Evolutionary conservation across 495 filamentous ascomycete genomes (phyloP).

Genomic region (Tuber calosporum): DNA sequence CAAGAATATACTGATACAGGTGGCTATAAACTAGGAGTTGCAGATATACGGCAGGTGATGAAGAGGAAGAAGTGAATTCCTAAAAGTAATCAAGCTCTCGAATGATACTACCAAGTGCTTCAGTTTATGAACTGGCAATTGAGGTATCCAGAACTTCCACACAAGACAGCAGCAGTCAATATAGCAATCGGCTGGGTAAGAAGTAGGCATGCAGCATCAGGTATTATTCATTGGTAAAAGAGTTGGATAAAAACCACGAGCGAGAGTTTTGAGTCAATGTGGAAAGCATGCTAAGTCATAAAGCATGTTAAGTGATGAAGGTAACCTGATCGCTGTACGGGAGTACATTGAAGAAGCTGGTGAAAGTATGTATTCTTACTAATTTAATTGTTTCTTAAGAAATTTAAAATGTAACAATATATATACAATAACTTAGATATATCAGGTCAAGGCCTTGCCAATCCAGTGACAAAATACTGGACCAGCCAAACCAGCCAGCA

Average conservation of each 20-base stretch:
- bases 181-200: neutral
- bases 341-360: too few relatives aligned
- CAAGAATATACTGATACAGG: too few relatives aligned
- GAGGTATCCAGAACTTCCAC: neutral
- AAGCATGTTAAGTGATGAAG: too few relatives aligned
- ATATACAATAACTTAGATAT: neutral
- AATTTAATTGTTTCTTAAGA: neutral
- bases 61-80: too few relatives aligned
- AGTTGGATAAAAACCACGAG: neutral
- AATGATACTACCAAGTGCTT: neutral
- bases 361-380: neutral
- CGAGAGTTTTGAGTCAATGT: neutral
- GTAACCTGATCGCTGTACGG: too few relatives aligned
- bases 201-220: neutral
- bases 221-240: neutral
- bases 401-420: neutral
- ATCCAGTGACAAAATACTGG: neutral
- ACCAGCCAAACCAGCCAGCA: neutral
- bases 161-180: neutral
- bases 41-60: too few relatives aligned
- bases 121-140: slow-evolving; percentile 9
- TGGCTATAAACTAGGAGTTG: too few relatives aligned
- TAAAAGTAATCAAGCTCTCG: neutral
- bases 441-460: neutral
- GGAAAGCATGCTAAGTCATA: too few relatives aligned